Base-by-base conservation (phyloP, 2,329 filamentous ascomycete species). In the Cladophialophora immunda region DNA sequence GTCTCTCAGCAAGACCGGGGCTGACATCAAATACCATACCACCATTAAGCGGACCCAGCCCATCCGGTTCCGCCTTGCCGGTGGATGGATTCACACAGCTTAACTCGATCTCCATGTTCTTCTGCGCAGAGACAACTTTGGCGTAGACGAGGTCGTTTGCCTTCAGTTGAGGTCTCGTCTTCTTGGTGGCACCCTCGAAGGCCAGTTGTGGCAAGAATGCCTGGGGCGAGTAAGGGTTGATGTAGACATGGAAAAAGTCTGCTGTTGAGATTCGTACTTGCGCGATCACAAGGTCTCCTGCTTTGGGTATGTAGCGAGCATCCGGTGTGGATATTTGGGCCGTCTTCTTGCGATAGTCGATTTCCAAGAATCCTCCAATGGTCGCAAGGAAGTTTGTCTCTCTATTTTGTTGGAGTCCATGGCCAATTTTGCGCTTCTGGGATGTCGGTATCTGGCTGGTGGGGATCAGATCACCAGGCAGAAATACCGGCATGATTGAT, bases 141-240 rank as follows among this genome's bases (percentile, higher is more conserved):
- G 94, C 94, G 81, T 98, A 98, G 38, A 98, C 92, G 30, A 97
- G 82, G 60, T 92, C 89, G 41, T 93, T 93, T 15, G 87, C 76
- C 30, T 85, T 82, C 52, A 98, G 86, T 70, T 92, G 85, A 0
- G 95, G 95, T 1, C 94, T 86, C 2, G 92, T 97, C 81, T 98
- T 98, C 79, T 94, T 95, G 53, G 91, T 93, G 19, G 93, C 95
- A 70, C 89, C 89, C 79, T 98, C 94, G 78, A 99, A 99, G n/a
- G 93, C 88, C 22, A 98, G 85, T 72, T 97, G 92, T 0, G 92
- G 93, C 0, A 98, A 88, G 19, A 92, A 83, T 0, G 92, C 93
- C 67, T 81, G 79, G 0, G 85, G 80, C 5, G 85, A 86, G 74
- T 88, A 82, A 8, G 86, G 85, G 30, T 92, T 90, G 61, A 98